These are phyloP conservation scores for Athelia sp. DNA, from an alignment of 1,284 basidiomycete species.

Conservation along the genomic window DNA sequence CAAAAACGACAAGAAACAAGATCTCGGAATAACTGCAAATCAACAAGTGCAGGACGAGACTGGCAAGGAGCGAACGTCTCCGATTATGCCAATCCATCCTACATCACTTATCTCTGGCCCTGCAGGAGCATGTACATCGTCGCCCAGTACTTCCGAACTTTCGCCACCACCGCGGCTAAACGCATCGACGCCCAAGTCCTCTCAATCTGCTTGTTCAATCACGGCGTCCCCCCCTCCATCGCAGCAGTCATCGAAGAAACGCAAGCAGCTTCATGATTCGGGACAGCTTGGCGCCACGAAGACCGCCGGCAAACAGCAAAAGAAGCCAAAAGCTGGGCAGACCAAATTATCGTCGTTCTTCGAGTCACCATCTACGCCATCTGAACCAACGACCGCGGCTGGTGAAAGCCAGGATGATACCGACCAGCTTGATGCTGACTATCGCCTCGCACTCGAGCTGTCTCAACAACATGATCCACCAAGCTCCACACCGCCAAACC, in stretches of 20 bases:
- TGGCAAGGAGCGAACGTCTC: too few relatives aligned
- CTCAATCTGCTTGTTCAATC: not conserved
- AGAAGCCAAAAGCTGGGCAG: conserved; percentile 25
- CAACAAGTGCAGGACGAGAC: too few relatives aligned
- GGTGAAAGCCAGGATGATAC: conserved; percentile 17
- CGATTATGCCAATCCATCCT: too few relatives aligned
- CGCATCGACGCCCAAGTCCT: not conserved
- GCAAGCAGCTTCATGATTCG: too few relatives aligned
- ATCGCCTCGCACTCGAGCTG: conserved; percentile 44
- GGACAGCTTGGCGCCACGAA: conserved; percentile 8
- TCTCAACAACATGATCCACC: conserved; percentile 30
- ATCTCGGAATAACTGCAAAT: not conserved
- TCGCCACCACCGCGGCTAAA: not conserved
- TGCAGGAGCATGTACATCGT: too few relatives aligned
- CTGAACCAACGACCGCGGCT: not conserved
- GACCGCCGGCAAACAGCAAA: conserved; percentile 22
- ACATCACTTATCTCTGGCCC: too few relatives aligned
- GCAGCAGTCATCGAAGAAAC: too few relatives aligned
- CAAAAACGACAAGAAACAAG: conserved; percentile 6
- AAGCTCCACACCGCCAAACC: conserved; percentile 3
- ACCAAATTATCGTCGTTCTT: conserved; percentile 63
- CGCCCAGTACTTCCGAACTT: too few relatives aligned
- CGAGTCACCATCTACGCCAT: conserved; percentile 26
- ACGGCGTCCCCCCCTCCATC: too few relatives aligned
- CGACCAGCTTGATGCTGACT: conserved; percentile 37